phyloP scores from a whole-genome alignment of 1,139 yeast genomes.

The Geotrichum restrictum region DNA sequence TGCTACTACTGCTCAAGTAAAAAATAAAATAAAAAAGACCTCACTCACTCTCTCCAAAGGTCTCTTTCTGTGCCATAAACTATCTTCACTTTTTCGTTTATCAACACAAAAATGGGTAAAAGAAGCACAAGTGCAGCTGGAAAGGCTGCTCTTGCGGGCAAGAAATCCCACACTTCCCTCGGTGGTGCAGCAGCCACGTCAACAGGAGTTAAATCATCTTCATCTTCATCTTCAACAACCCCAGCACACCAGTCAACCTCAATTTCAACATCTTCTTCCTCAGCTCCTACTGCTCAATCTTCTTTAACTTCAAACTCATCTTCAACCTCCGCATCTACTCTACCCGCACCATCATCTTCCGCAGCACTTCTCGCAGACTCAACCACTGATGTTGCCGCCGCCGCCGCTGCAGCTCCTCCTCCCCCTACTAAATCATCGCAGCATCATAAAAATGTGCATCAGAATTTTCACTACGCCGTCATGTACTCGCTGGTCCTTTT shows the following conservation, averaged over 20 bases:
- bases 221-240: background rate
- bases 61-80: too few species aligned
- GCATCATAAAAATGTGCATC: slow-evolving; percentile 4
- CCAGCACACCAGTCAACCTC: too few species aligned
- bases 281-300: background rate
- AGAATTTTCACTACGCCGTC: slow-evolving; percentile 18
- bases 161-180: background rate
- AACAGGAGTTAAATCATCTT: background rate
- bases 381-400: background rate
- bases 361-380: background rate
- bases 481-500: slow-evolving; percentile 15
- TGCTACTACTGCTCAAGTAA: too few species aligned
- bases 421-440: background rate
- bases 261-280: background rate
- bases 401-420: background rate
- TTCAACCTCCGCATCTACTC: background rate
- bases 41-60: too few species aligned
- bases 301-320: background rate
- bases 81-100: too few species aligned
- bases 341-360: background rate
- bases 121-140: background rate
- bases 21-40: too few species aligned
- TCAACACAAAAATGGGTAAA: too few species aligned
- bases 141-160: background rate
- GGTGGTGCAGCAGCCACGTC: too few species aligned